Conservation (phyloP, 306 rosid species). For the Pterocarpus macrocarpus region DNA sequence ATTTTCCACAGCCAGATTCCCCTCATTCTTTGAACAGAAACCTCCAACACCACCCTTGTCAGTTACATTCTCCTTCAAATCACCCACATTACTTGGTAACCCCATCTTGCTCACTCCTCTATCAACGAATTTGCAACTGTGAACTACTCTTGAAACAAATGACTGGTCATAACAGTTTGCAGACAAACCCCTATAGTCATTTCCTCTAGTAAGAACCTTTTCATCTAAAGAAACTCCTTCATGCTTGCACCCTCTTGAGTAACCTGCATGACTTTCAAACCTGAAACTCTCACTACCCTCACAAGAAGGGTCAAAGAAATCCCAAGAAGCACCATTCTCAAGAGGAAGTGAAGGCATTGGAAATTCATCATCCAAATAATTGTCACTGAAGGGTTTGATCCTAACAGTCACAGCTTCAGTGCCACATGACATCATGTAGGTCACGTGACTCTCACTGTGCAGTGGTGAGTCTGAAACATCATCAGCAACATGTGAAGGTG, state of each 20-base stretch:
- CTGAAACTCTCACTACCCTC: slow-evolving; percentile 74
- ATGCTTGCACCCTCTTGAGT: not conserved
- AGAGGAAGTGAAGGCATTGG: slow-evolving; percentile 69
- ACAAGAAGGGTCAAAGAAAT: slow-evolving; percentile 73
- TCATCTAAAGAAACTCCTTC: not conserved
- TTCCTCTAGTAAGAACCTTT: not conserved
- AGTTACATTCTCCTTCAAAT: too few species aligned
- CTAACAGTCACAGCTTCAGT: slow-evolving; percentile 65
- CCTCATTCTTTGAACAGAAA: slow-evolving; percentile 40
- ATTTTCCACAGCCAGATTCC: slow-evolving; percentile 49
- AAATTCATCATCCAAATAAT: slow-evolving; percentile 65
- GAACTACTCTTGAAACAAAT: slow-evolving; percentile 22
- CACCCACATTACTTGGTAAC: slow-evolving; percentile 1
- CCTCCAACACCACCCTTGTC: too few species aligned
- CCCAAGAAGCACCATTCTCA: slow-evolving; percentile 80
- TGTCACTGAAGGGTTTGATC: slow-evolving; percentile 50
- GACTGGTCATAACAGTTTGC: slow-evolving; percentile 1
- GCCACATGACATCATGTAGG: slow-evolving; percentile 72
- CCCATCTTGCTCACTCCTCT: not conserved
- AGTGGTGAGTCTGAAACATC: slow-evolving; percentile 74
- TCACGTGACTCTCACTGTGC: slow-evolving; percentile 64
- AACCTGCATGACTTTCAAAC: slow-evolving; percentile 54
- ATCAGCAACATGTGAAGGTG: slow-evolving; percentile 70
- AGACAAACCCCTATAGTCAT: not conserved
- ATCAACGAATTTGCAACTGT: not conserved